Percentiles rank a stretch among this genome's conserved stretches.
These are phyloP conservation scores for Triticum turgidum DNA, from an alignment of 176 grass and related monocot genomes.

Conservation along the genomic window DNA sequence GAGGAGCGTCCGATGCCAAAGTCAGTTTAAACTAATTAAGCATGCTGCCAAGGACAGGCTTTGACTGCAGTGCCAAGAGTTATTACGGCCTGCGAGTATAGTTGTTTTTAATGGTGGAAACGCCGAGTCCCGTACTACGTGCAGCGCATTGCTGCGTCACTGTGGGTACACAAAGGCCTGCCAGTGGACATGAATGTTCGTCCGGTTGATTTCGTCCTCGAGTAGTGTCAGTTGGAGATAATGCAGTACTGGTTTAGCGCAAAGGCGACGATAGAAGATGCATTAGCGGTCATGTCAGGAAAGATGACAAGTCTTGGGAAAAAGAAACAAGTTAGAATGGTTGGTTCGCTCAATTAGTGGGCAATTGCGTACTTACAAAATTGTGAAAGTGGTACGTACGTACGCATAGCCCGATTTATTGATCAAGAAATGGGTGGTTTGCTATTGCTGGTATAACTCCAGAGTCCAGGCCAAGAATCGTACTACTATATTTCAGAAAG, in stretches of 20 bases:
- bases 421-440: background rate
- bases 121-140: background rate
- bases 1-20: background rate
- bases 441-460: background rate
- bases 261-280: too few species aligned
- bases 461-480: background rate
- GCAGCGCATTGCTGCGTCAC: slow-evolving; percentile 1
- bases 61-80: slow-evolving; percentile 23
- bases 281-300: background rate
- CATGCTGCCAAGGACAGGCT: slow-evolving; percentile 26
- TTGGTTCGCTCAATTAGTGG: background rate
- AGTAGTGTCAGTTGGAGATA: background rate
- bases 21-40: slow-evolving; percentile 40
- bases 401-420: background rate
- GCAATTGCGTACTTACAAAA: background rate
- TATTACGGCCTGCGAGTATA: background rate
- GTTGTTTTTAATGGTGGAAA: slow-evolving; percentile 3
- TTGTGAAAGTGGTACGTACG: background rate
- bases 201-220: background rate
- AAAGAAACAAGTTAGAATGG: background rate
- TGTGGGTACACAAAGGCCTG: background rate
- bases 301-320: background rate
- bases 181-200: background rate
- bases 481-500: background rate
- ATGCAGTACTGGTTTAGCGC: background rate